phyloP scores from a whole-genome alignment of 768 basidiomycete species.

The Lentinula sp. region DNA sequence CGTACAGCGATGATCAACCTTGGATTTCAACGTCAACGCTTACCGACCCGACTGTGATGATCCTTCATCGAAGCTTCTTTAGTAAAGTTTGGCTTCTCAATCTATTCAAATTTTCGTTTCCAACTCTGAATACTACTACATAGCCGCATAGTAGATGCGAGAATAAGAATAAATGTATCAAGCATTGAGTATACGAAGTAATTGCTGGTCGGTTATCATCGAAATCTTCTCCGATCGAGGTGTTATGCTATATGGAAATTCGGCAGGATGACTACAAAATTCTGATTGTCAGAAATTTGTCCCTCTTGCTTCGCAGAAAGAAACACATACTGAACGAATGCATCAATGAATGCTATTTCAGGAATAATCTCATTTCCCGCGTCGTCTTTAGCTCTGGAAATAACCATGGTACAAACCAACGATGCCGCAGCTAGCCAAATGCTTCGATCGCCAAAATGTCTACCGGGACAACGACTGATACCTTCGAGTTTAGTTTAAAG shows the following conservation, averaged over 20 bases:
- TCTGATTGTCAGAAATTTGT: background rate
- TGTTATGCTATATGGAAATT: conserved; percentile 39
- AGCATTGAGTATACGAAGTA: too few relatives aligned
- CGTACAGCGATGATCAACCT: too few relatives aligned
- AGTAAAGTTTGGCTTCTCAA: too few relatives aligned
- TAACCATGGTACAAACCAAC: conserved; percentile 39
- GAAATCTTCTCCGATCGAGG: conserved; percentile 22
- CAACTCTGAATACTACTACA: too few relatives aligned
- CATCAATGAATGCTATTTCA: conserved; percentile 28
- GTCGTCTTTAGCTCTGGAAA: conserved; percentile 33
- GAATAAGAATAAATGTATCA: too few relatives aligned
- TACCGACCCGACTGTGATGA: too few relatives aligned
- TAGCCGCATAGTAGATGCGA: too few relatives aligned
- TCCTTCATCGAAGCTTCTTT: too few relatives aligned
- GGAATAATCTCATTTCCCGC: conserved; percentile 35
- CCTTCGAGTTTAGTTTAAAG: background rate
- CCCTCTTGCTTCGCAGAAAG: background rate
- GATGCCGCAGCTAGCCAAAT: conserved; percentile 40
- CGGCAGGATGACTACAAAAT: conserved; percentile 40
- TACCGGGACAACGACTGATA: conserved; percentile 47
- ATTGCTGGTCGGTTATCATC: background rate
- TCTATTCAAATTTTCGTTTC: too few relatives aligned
- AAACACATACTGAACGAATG: conserved; percentile 39
- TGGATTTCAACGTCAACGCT: too few relatives aligned
- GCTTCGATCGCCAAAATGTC: conserved; percentile 42